Evolutionary conservation across 2,329 filamentous ascomycete species (phyloP).

Genomic region (Arthroderma uncinatum): DNA sequence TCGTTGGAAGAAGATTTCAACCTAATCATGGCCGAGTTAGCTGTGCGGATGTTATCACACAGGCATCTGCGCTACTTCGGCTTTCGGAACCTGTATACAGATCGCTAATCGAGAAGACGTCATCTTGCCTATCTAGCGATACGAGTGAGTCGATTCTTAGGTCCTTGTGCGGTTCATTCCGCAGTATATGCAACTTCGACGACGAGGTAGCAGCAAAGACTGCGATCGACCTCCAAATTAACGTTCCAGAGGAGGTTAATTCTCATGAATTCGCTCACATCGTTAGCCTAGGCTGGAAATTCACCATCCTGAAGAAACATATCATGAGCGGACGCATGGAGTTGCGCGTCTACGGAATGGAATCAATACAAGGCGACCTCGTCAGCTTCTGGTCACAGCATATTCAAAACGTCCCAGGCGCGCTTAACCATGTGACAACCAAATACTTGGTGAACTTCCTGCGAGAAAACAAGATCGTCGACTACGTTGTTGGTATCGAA

Average conservation of each 20-base stretch:
- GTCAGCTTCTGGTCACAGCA: conserved; percentile 53
- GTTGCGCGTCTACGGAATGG: conserved; percentile 66
- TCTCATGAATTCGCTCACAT: conserved; percentile 25
- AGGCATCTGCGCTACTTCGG: conserved; percentile 24
- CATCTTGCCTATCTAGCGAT: conserved; percentile 34
- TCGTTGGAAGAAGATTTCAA: conserved; percentile 20
- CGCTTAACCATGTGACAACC: conserved; percentile 45
- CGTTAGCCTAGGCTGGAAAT: conserved; percentile 50
- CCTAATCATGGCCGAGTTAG: conserved; percentile 14
- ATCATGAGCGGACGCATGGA: conserved; percentile 84
- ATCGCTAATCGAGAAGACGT: conserved; percentile 32
- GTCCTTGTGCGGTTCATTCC: conserved; percentile 24
- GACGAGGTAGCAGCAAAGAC: conserved; percentile 26
- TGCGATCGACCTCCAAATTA: conserved; percentile 27
- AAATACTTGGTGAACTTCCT: conserved; percentile 60
- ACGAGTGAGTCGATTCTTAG: conserved; percentile 29
- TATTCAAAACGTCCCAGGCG: conserved; percentile 36
- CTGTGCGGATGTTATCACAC: conserved; percentile 11
- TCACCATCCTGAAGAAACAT: conserved; percentile 57
- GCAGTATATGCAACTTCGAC: conserved; percentile 22
- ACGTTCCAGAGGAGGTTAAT: conserved; percentile 22
- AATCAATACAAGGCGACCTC: conserved; percentile 60
- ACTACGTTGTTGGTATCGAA: conserved; percentile 80
- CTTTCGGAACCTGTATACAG: conserved; percentile 30
- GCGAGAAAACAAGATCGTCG: conserved; percentile 57